Evolutionary conservation across 306 rosid species (phyloP).

Genomic region (Rosa rugosa): DNA sequence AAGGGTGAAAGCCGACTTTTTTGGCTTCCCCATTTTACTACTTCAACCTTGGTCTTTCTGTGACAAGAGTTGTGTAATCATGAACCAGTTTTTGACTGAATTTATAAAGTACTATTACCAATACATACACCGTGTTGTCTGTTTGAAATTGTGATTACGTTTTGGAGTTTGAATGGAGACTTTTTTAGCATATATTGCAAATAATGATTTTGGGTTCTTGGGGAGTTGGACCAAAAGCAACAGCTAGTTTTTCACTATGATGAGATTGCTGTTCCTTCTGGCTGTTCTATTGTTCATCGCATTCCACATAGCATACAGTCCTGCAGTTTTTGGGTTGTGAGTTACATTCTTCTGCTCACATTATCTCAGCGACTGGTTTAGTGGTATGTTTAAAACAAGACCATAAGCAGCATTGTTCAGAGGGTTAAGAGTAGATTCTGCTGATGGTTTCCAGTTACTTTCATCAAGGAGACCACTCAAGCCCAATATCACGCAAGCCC

Average conservation of each 20-base stretch:
- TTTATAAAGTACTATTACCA: conserved; percentile 23
- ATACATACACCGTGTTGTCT: conserved; percentile 12
- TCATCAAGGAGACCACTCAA: too few relatives aligned
- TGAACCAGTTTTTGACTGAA: conserved; percentile 38
- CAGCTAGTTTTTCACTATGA: conserved; percentile 25
- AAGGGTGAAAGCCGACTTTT: conserved; percentile 63
- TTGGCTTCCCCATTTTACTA: conserved; percentile 48
- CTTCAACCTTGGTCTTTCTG: conserved; percentile 30
- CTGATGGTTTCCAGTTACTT: too few relatives aligned
- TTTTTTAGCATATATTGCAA: neutral
- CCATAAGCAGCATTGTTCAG: conserved; percentile 21
- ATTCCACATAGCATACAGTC: conserved; percentile 21
- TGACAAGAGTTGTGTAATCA: conserved; percentile 38
- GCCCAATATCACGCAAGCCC: too few relatives aligned
- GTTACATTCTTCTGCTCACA: neutral
- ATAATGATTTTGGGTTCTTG: neutral
- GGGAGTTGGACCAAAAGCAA: conserved; percentile 18
- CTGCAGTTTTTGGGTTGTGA: conserved; percentile 4
- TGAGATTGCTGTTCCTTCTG: conserved; percentile 18
- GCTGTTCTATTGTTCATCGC: conserved; percentile 16
- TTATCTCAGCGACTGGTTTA: conserved; percentile 16
- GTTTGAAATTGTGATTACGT: neutral
- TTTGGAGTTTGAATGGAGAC: neutral
- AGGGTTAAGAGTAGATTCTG: neutral
- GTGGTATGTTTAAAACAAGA: conserved; percentile 23